A percentile compares a stretch with the other conserved stretches of the same genome.
These are phyloP conservation scores for Spinellus fusiger DNA, from an alignment of 192 early-diverging fungal species.

Conservation along the genomic window DNA sequence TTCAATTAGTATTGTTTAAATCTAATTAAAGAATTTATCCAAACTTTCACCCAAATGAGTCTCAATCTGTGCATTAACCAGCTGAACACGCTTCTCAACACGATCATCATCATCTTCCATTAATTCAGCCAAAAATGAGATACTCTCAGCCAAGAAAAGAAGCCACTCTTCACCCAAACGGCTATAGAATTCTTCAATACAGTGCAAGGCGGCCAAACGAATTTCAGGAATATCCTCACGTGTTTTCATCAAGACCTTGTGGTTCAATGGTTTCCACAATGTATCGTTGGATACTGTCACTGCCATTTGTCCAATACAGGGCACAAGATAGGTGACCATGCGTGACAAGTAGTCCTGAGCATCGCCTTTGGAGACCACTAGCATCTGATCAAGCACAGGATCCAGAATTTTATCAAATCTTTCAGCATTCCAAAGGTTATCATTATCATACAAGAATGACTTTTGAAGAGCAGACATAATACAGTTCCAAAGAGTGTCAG, in stretches of 20 bases:
- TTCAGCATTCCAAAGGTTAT: conserved; percentile 65
- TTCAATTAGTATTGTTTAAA: background rate
- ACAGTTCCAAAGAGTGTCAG: conserved; percentile 66
- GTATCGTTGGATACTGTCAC: conserved; percentile 70
- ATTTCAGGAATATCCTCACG: conserved; percentile 64
- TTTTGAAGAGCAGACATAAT: conserved; percentile 64
- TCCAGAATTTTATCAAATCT: conserved; percentile 70
- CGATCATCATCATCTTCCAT: conserved; percentile 89
- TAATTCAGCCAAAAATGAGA: conserved; percentile 90
- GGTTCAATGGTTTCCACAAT: conserved; percentile 85
- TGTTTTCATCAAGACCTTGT: conserved; percentile 71
- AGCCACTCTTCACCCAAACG: conserved; percentile 92
- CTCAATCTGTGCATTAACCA: conserved; percentile 83
- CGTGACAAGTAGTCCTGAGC: conserved; percentile 44
- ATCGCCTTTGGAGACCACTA: conserved; percentile 41
- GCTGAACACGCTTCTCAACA: conserved; percentile 76
- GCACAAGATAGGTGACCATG: conserved; percentile 60
- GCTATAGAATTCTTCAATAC: conserved; percentile 77
- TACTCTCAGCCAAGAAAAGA: conserved; percentile 86
- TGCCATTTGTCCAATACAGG: conserved; percentile 76
- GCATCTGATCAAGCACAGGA: conserved; percentile 72
- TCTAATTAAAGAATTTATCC: conserved; percentile 74
- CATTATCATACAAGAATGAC: conserved; percentile 59
- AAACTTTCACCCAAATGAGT: conserved; percentile 86
- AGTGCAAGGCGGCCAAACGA: conserved; percentile 63